Base-by-base conservation (phyloP, 768 basidiomycete genomes). In the Crassisporium funariophilum region DNA sequence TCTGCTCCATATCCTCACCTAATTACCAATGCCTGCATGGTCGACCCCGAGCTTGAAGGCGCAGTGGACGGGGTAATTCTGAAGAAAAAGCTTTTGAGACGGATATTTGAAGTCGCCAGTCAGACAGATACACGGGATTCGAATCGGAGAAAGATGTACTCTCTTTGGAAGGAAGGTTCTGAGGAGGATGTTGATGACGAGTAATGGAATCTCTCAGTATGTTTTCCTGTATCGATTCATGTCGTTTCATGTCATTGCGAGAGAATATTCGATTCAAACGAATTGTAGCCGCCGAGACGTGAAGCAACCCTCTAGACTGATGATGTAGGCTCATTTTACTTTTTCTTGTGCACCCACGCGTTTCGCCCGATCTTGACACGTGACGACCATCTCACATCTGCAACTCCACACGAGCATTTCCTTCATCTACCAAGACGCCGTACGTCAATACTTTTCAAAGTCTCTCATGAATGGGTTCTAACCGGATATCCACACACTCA, bases 101-200 rank as follows among this genome's bases (percentile, higher is more conserved):
- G 66, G 33, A 54, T 95, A 35, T 95, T 95, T 58, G 78, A 84
- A 13, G 67, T 82, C 23, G 92, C 93, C 24, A 84, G 89, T 56
- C 72, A 79, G 27, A 73, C 81, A 49, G 81, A 85, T n/a, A 84
- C 88, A 31, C 78, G 81, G 58, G 89, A 91, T 55, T 70, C 82
- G 5, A 93, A 87, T 64, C 77, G 94, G 56, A 73, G 89, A 65
- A 91, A 81, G 71, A 76, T 98, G 69, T 95, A 94, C 62, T 76
- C 76, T 4, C 65, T 93, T 20, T 95, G 90, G 82, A 87, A 84
- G 65, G 79, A 78, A 24, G 72, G 70, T 37, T 75, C 71, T 25
- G 79, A 79, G 17, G 80, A 77, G 15, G 63, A 65, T 42, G 55
- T 46, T 17, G 62, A 59, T 21, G 60, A 63, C 25, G 51, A 58